Base-by-base conservation (phyloP, 106 monocot species). In the Vanilla planifolia region DNA sequence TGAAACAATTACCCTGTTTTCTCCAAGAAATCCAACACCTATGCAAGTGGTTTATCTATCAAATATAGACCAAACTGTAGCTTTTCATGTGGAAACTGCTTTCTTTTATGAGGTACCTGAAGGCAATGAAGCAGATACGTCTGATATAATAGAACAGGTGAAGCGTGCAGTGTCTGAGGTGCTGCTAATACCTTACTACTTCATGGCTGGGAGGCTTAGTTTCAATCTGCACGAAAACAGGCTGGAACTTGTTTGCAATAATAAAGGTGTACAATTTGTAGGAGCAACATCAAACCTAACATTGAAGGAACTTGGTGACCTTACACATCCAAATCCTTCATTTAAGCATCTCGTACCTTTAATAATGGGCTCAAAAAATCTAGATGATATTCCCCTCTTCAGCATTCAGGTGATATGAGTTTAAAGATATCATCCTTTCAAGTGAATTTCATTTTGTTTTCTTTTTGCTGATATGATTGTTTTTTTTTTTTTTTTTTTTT, bases 51-150 rank as follows among this genome's bases (percentile, higher is more conserved):
- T 88, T 13, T 85, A 66, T 59, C 89, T 93, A 16, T 88, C 92
- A 42, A 93, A 93, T 66, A 85, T 93, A 43, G 92, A 93, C 62
- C 92, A 88, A 66, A 78, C 80, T 4, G 84, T 88, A 21, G 88
- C 85, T 11, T 93, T 93, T 74, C 76, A 79, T 21, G 88, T 93
- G 3, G 85, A 93, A 66, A 88, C 85, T 2, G 15, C 88, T 47
- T 93, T 81, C 75, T 85, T 93, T 73, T 93, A 65, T 53, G 33
- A 79, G 7, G 55, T 65, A 22, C 24, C 74, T 19, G 30, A 33
- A 17, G 21, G 8, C 10, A 39, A 23, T 33, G 0, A 8, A 8
- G 34, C 44, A 14, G 1, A 25, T 0, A 70, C 75, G 33, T 11
- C 16, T 27, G 70, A 77, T 53, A 73, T 85, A 7, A 39, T 56